Evolutionary conservation across 202 grass and related monocot genomes (phyloP).

Genomic region (Setaria viridis): DNA sequence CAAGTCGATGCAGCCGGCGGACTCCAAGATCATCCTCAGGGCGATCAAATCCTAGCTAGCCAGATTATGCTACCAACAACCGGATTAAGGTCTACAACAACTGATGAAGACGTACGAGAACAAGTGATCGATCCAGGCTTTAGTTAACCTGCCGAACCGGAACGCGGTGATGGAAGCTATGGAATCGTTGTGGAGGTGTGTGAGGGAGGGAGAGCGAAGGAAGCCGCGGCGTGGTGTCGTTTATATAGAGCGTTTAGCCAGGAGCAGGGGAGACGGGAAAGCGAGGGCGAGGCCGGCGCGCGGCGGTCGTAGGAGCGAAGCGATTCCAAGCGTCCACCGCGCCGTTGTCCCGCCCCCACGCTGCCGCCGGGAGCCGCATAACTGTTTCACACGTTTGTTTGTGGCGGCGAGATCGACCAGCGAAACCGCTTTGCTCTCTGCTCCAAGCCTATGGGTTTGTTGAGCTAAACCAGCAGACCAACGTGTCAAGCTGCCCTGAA

Average conservation of each 20-base stretch:
- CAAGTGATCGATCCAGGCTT: background rate
- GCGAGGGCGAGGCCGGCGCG: background rate
- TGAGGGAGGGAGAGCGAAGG: background rate
- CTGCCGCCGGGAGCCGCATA: conserved; percentile 35
- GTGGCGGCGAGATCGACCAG: background rate
- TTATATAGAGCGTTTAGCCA: conserved; percentile 22
- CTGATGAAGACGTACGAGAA: background rate
- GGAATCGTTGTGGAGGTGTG: background rate
- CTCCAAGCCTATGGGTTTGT: background rate
- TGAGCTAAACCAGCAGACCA: background rate
- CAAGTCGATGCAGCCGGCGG: conserved; percentile 37
- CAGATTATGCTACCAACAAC: background rate
- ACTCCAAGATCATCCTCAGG: conserved; percentile 67
- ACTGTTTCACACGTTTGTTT: conserved; percentile 9
- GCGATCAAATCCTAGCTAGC: background rate
- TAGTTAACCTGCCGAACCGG: background rate
- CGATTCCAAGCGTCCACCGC: conserved; percentile 48
- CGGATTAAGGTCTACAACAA: background rate
- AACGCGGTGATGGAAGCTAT: background rate
- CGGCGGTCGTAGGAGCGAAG: conserved; percentile 21
- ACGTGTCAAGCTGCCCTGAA: background rate
- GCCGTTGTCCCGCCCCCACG: conserved; percentile 37
- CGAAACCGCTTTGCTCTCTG: background rate
- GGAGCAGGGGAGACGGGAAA: background rate
- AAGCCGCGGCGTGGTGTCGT: background rate